Percentiles rank a stretch among this genome's conserved stretches.
phyloP scores from a whole-genome alignment of 495 filamentous ascomycete species.

The Aspergillus kassunensis region DNA sequence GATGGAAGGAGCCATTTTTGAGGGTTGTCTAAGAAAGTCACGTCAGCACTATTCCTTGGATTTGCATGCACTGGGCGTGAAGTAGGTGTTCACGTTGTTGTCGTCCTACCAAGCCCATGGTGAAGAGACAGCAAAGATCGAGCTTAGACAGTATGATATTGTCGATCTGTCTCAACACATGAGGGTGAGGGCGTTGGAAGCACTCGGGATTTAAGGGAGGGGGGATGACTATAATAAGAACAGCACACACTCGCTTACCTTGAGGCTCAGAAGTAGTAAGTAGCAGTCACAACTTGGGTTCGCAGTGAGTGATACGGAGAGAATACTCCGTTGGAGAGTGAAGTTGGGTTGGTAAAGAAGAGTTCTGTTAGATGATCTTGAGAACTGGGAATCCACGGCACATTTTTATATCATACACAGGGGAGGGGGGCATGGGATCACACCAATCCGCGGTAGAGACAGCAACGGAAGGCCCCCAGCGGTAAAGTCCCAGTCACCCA shows the following conservation, averaged over 20 bases:
- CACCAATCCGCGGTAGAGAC: conserved; percentile 3
- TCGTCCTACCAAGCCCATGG: background rate
- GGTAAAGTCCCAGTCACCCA: too few species aligned
- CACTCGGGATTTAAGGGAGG: background rate
- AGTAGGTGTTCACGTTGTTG: background rate
- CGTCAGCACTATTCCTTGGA: too few species aligned
- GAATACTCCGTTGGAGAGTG: too few species aligned
- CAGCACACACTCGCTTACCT: background rate
- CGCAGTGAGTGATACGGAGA: too few species aligned
- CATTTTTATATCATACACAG: background rate
- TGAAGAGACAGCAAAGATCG: background rate
- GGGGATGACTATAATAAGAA: background rate
- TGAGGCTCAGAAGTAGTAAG: background rate
- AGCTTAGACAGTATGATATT: too few species aligned
- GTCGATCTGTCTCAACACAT: background rate
- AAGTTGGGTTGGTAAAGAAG: too few species aligned
- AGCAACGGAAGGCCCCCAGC: too few species aligned
- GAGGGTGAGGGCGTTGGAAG: background rate
- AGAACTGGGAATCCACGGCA: background rate
- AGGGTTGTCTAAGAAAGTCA: too few species aligned
- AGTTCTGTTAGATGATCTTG: background rate
- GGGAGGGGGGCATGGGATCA: conserved; percentile 16
- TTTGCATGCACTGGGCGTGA: too few species aligned
- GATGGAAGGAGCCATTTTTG: too few species aligned
- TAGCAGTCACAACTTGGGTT: too few species aligned